These are phyloP conservation scores for Kwoniella dejecticola DNA, from an alignment of 768 basidiomycete genomes.

Conservation along the genomic window DNA sequence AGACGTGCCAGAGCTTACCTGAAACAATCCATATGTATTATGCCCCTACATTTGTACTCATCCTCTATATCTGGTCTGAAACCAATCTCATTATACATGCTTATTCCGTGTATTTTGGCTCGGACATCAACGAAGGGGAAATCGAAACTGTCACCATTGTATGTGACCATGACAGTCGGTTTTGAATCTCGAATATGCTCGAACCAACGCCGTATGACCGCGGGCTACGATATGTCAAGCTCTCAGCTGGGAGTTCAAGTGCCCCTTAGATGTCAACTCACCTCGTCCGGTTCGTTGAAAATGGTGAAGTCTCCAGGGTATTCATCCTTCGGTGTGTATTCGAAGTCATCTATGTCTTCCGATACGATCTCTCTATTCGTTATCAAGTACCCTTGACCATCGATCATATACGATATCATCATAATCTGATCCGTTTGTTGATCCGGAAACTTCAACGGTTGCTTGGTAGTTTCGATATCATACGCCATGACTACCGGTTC, in stretches of 20 bases:
- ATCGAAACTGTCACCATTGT: conserved; percentile 99
- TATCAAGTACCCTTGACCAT: conserved; percentile 90
- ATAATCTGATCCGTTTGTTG: conserved; percentile 95
- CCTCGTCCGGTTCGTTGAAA: conserved; percentile 93
- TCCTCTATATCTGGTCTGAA: conserved; percentile 89
- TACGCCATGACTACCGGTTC: conserved; percentile 98
- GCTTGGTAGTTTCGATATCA: conserved; percentile 98
- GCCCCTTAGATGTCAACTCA: conserved; percentile 57
- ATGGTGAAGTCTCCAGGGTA: conserved; percentile 95
- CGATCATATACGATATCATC: conserved; percentile 99
- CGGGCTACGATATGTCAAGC: conserved; percentile 61
- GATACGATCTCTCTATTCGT: conserved; percentile 96
- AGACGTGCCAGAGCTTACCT: conserved; percentile 58
- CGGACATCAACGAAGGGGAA: conserved; percentile 93
- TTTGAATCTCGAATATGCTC: conserved; percentile 89
- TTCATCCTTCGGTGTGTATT: conserved; percentile 97
- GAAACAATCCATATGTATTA: conserved; percentile 99
- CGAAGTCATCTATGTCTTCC: conserved; percentile 97
- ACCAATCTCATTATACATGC: conserved; percentile 93
- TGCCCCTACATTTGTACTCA: conserved; percentile 88
- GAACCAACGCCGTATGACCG: conserved; percentile 83
- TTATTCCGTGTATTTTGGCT: conserved; percentile 82
- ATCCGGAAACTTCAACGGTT: conserved; percentile 99
- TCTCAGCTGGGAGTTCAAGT: background rate
- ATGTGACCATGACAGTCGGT: conserved; percentile 96